Evolutionary conservation across 768 basidiomycete genomes (phyloP), one percentile per base, ranked within the genome.

Genomic region (Boletus barrowsii): DNA sequence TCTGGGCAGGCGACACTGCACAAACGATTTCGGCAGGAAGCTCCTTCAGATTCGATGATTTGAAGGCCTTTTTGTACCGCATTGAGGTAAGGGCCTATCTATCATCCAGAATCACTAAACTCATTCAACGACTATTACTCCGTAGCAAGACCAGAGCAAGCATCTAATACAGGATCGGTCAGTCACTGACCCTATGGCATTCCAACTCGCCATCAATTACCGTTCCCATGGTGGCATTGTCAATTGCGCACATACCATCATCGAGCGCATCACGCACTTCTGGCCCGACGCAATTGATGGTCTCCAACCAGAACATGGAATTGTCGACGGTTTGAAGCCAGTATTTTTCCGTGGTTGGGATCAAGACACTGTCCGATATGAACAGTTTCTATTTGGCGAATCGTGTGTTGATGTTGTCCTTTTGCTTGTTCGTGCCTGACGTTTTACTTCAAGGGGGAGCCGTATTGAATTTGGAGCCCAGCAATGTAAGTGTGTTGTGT

Each of bases 1-100:
- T 90, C 57, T 89, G 86, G 85, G 88, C 87, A 2, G 88, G 89
- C 0, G 88, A 90, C 62, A 89, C 88, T 0, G 87, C 88, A 0
- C 88, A 90, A 58, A 86, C 88, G 0, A 90, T 90, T 37, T 83
- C 86, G 0, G 78, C 80, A 1, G 88, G 88, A 3, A 87, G 84
- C 56, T 78, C 85, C 0, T 90, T 90, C 59, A 72, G 83, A 10
- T 90, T 90, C 63, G 73, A 85, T 50, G 86, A 88, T 42, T 63
- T 90, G 47, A 88, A 83, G 63, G 80, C 88, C 1, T 87, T 86
- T 57, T 57, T 87, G 29, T 81, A 78, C 53, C 76, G 83, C 42
- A 64, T 83, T 1, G 86, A 90, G 72, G 88, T 86, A 49, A 41
- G 68, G 18, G 18, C 0, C 6, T 3, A 0, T 41, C 24, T 7